Base-by-base conservation (phyloP, 106 monocot genomes). In the Narthecium ossifragum region DNA sequence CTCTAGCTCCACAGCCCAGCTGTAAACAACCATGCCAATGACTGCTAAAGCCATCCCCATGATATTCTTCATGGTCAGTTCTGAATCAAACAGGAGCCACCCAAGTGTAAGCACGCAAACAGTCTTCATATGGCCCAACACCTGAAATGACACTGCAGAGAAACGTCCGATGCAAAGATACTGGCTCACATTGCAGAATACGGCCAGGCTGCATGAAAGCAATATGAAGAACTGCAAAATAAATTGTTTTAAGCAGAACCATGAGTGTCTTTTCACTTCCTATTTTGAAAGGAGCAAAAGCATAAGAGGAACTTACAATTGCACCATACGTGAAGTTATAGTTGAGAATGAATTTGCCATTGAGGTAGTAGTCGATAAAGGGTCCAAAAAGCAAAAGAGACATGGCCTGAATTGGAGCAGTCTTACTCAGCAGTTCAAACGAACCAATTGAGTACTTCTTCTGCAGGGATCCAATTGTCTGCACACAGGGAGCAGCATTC, bases 391-490 rank as follows among this genome's bases (percentile, higher is more conserved):
- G 13, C 4, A 88, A 1, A 56, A 88, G 82, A 51, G 88, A 83
- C 10, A 83, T 33, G 9, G 88, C 82, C 53, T 88, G 88, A 24
- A 88, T 88, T 0, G 88, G 82, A 32, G 88, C 88, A 31, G 82
- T 83, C 73, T 79, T 82, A 72, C 88, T 83, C 51, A 88, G 76
- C 50, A 88, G 71, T 57, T 88, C 88, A 64, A 88, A 82, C 12
- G 88, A 82, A 14, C 82, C 76, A 46, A 88, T 73, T 0, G 82
- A 76, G 43, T 88, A 88, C 46, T 88, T 82, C 55, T 75, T 82
- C 66, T 88, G 88, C 40, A 88, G 64, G 26, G 82, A 88, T 29
- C 82, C 82, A 60, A 88, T 88, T 26, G 79, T 70, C 87, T 88
- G 75, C 39, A 10, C 26, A 41, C 59, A 28, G 22, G 45, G 55